Evolutionary conservation across 2,329 filamentous ascomycete species (phyloP), one percentile per base, ranked within the genome.

Genomic region (Aureobasidium melanogenum): DNA sequence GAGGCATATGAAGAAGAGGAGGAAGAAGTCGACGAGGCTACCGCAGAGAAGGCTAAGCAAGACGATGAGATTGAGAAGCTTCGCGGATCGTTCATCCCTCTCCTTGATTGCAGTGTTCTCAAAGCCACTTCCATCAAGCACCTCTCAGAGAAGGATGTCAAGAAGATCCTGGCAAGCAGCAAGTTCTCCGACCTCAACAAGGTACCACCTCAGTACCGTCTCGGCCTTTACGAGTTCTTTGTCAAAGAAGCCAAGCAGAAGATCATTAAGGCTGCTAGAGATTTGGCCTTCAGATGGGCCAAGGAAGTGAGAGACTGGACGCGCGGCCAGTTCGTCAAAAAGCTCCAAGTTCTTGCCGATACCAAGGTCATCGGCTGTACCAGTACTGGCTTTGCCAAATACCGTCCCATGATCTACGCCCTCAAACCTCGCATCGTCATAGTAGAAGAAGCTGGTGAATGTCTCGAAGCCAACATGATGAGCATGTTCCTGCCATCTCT

Each of bases 361-460:
- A 76, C 82, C 5, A 82, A 79, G 60, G 70, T 88, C 28, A 79
- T 88, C 56, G 85, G 85, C 9, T 80, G 86, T 77, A 96, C 91
- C 0, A 91, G 88, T 0, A 95, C 91, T 0, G 89, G 90, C 0
- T 70, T 95, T 9, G 87, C 86, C 72, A 95, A 95, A 67, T 93
- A 94, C 64, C 84, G 89, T 3, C 83, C 81, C 0, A 77, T 93
- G 2, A 77, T 95, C 24, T 79, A 85, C 0, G 82, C 83, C 1
- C 70, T 93, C 5, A 77, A 82, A 30, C 88, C 90, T 0, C 83
- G 79, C 26, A 78, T 89, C 3, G 79, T 93, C 15, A 74, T 95
- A 39, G 85, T 95, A 52, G 88, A 94, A 76, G 88, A 94, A 74
- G 88, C 88, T 0, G 90, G 89, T 0, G 89, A 95, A 69, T 88